phyloP scores from a whole-genome alignment of 495 filamentous ascomycete genomes.

The Penicillium salamii region DNA sequence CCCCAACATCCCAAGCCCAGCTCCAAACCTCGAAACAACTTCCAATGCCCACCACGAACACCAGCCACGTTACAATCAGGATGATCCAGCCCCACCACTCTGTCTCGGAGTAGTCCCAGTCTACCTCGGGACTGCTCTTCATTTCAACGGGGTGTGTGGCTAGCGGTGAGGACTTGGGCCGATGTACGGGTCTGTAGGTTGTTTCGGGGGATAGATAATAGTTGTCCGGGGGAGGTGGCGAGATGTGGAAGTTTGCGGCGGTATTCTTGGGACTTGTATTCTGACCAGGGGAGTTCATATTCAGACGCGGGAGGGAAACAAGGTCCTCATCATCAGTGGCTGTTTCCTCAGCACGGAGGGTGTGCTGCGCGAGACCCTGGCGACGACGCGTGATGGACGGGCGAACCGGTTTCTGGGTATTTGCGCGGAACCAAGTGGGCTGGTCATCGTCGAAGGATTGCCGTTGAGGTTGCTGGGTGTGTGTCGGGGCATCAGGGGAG shows the following conservation, averaged over 20 bases:
- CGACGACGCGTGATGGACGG: conserved; percentile 23
- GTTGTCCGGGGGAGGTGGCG: conserved; percentile 61
- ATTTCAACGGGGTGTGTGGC: conserved; percentile 41
- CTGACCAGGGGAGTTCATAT: conserved; percentile 26
- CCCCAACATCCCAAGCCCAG: conserved; percentile 99
- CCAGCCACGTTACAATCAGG: conserved; percentile 82
- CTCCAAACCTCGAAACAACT: conserved; percentile 97
- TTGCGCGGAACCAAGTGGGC: conserved; percentile 26
- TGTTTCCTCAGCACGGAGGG: conserved; percentile 59
- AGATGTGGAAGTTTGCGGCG: conserved; percentile 30
- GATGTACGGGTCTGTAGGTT: conserved; percentile 39
- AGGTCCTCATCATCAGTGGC: conserved; percentile 82
- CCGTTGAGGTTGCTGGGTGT: conserved; percentile 2
- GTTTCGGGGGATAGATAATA: conserved; percentile 54
- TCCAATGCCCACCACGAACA: conserved; percentile 94
- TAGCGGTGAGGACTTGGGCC: conserved; percentile 60
- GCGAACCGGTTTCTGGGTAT: conserved; percentile 20
- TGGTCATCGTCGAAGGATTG: conserved; percentile 19
- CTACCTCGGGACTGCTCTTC: conserved; percentile 35
- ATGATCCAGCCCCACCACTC: conserved; percentile 97
- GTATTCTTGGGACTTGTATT: conserved; percentile 15
- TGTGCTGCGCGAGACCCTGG: conserved; percentile 45
- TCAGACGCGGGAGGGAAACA: conserved; percentile 52
- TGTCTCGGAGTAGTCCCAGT: conserved; percentile 88
- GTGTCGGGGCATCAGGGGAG: conserved; percentile 15